phyloP scores from a whole-genome alignment of 2,329 filamentous ascomycete species.

The Rasamsonia emersonii region DNA sequence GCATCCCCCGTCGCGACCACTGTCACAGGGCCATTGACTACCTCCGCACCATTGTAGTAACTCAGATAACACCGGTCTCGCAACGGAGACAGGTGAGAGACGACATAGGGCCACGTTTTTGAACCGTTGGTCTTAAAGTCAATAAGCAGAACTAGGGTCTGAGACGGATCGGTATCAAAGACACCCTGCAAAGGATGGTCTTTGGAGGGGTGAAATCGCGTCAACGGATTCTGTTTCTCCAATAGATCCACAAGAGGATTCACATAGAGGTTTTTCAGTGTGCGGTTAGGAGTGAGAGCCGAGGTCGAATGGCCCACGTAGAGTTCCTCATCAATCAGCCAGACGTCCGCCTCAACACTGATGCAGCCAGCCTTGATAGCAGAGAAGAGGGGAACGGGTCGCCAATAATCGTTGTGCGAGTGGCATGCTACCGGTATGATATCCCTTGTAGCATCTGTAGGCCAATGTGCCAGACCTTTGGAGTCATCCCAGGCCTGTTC shows the following conservation, averaged over 20 bases:
- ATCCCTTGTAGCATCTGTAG: slow-evolving; percentile 40
- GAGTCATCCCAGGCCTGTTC: slow-evolving; percentile 29
- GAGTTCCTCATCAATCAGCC: slow-evolving; percentile 41
- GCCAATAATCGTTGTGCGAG: slow-evolving; percentile 39
- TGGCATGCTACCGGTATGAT: slow-evolving; percentile 17
- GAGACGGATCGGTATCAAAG: slow-evolving; percentile 44
- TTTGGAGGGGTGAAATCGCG: slow-evolving; percentile 14
- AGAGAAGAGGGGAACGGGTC: slow-evolving; percentile 29
- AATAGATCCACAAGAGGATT: slow-evolving; percentile 55
- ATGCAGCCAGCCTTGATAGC: slow-evolving; percentile 34
- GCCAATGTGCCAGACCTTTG: slow-evolving; percentile 30
- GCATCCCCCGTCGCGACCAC: slow-evolving; percentile 42
- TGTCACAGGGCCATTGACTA: slow-evolving; percentile 34
- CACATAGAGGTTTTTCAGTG: slow-evolving; percentile 48
- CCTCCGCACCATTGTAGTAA: slow-evolving; percentile 32
- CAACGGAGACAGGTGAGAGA: slow-evolving; percentile 31
- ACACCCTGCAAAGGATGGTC: slow-evolving; percentile 37
- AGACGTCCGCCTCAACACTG: slow-evolving; percentile 41
- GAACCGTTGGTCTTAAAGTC: slow-evolving; percentile 57
- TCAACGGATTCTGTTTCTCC: slow-evolving; percentile 40
- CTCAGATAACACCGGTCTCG: slow-evolving; percentile 36
- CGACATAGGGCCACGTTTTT: slow-evolving; percentile 18
- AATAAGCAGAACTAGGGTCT: slow-evolving; percentile 55
- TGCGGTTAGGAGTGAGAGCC: slow-evolving; percentile 34
- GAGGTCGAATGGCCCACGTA: slow-evolving; percentile 55